phyloP scores from a whole-genome alignment of 2,329 filamentous ascomycete genomes.

The Colletotrichum tofieldiae region DNA sequence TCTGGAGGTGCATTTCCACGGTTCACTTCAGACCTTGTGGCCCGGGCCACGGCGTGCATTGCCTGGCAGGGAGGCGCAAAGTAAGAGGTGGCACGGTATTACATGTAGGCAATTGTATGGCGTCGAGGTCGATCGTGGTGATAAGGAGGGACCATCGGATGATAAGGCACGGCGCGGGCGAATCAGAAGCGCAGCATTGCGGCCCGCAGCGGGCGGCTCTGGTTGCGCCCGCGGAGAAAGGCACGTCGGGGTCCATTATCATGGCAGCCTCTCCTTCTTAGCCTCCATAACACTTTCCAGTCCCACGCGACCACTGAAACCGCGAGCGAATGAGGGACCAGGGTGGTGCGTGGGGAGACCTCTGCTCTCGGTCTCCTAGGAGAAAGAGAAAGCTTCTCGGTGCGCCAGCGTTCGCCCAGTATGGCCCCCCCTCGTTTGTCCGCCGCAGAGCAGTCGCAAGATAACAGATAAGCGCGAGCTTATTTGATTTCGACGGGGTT shows the following conservation, averaged over 20 bases:
- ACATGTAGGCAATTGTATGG: slow-evolving; percentile 11
- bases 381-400: slow-evolving; percentile 14
- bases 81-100: slow-evolving; percentile 24
- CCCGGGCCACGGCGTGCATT: slow-evolving; percentile 15
- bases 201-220: slow-evolving; percentile 39
- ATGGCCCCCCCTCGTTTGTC: neutral
- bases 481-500: slow-evolving; percentile 18
- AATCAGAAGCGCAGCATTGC: slow-evolving; percentile 19
- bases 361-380: slow-evolving; percentile 26
- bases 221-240: slow-evolving; percentile 39
- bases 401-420: too few relatives aligned
- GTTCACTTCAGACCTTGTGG: slow-evolving; percentile 28
- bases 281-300: slow-evolving; percentile 2
- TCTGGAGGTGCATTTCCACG: slow-evolving; percentile 38
- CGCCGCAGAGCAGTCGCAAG: neutral
- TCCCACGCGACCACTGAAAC: slow-evolving; percentile 5
- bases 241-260: slow-evolving; percentile 1
- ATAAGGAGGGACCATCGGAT: slow-evolving; percentile 29
- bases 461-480: slow-evolving; percentile 27
- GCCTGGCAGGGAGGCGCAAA: slow-evolving; percentile 7
- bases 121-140: slow-evolving; percentile 16
- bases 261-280: neutral
- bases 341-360: slow-evolving; percentile 27
- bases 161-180: slow-evolving; percentile 21
- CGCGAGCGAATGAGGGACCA: slow-evolving; percentile 3